phyloP scores from a whole-genome alignment of 352 stramenopile genomes.

The Pythium dissimile region DNA sequence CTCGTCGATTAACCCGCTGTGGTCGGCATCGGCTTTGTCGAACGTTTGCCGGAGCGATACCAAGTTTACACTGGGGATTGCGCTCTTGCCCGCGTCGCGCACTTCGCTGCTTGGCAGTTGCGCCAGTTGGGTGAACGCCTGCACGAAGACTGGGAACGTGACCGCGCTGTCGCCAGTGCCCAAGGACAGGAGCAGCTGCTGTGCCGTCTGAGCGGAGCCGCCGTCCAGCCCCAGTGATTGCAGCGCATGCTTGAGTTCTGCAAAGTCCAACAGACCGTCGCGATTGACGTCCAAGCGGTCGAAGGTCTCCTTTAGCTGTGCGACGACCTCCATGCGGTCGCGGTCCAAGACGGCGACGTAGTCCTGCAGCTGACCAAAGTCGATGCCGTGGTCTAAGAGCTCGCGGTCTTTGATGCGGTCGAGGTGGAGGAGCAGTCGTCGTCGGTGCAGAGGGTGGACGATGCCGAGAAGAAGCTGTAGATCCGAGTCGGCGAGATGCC shows the following conservation, averaged over 20 bases:
- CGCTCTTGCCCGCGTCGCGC: not conserved
- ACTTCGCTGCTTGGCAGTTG: slow-evolving; percentile 36
- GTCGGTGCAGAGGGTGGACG: slow-evolving; percentile 52
- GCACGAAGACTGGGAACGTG: slow-evolving; percentile 47
- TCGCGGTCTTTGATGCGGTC: slow-evolving; percentile 65
- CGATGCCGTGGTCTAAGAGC: slow-evolving; percentile 49
- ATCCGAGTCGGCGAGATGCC: slow-evolving; percentile 51
- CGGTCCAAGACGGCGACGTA: slow-evolving; percentile 69
- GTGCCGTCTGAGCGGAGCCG: slow-evolving; percentile 21
- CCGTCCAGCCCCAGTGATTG: slow-evolving; percentile 21
- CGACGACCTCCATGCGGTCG: slow-evolving; percentile 61
- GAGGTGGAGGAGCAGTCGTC: slow-evolving; percentile 45
- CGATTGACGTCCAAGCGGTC: slow-evolving; percentile 58
- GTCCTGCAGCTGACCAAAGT: slow-evolving; percentile 70
- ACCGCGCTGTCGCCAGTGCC: slow-evolving; percentile 30
- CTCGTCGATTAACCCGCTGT: slow-evolving; percentile 35
- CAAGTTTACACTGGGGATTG: slow-evolving; percentile 41
- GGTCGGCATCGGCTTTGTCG: slow-evolving; percentile 32
- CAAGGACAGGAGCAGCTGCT: slow-evolving; percentile 25
- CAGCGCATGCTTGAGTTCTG: slow-evolving; percentile 41
- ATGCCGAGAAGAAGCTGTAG: slow-evolving; percentile 64
- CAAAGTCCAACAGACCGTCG: slow-evolving; percentile 56
- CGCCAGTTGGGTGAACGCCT: slow-evolving; percentile 54
- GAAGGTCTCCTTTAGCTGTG: slow-evolving; percentile 65
- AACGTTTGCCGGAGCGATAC: slow-evolving; percentile 38